Evolutionary conservation across 345 rosid genomes (phyloP).

Genomic region (Boechera divaricarpa): DNA sequence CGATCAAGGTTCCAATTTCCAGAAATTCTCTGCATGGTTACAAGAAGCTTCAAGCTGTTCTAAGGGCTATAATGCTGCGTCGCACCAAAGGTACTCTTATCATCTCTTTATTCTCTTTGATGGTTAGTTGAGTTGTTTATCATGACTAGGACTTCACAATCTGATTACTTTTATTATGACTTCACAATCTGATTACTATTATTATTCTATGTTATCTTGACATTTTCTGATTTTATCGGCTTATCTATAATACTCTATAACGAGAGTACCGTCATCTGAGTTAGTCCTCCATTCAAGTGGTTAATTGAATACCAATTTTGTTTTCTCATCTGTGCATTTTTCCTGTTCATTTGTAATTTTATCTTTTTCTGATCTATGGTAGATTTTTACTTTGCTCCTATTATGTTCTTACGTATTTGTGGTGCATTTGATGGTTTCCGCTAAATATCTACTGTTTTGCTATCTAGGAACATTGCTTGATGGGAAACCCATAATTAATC

Average conservation of each 20-base stretch:
- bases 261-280: slow-evolving; percentile 19
- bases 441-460: slow-evolving; percentile 33
- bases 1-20: slow-evolving; percentile 75
- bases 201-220: slow-evolving; percentile 30
- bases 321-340: slow-evolving; percentile 16
- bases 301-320: background rate
- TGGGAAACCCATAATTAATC: slow-evolving; percentile 79
- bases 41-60: slow-evolving; percentile 92
- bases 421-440: slow-evolving; percentile 36
- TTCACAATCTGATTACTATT: slow-evolving; percentile 33
- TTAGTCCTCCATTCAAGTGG: background rate
- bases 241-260: slow-evolving; percentile 14
- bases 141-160: slow-evolving; percentile 18
- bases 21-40: slow-evolving; percentile 75
- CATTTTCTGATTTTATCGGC: background rate
- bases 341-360: background rate
- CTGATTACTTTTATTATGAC: slow-evolving; percentile 38
- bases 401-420: slow-evolving; percentile 4
- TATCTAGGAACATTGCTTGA: slow-evolving; percentile 79
- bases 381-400: slow-evolving; percentile 3
- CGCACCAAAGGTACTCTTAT: slow-evolving; percentile 84
- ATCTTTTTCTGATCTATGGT: background rate
- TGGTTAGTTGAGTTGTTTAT: slow-evolving; percentile 38
- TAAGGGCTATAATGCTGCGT: slow-evolving; percentile 91
- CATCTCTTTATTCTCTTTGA: slow-evolving; percentile 24